Evolutionary conservation across 495 filamentous ascomycete genomes (phyloP).

Genomic region (Aspergillus funiculosus): DNA sequence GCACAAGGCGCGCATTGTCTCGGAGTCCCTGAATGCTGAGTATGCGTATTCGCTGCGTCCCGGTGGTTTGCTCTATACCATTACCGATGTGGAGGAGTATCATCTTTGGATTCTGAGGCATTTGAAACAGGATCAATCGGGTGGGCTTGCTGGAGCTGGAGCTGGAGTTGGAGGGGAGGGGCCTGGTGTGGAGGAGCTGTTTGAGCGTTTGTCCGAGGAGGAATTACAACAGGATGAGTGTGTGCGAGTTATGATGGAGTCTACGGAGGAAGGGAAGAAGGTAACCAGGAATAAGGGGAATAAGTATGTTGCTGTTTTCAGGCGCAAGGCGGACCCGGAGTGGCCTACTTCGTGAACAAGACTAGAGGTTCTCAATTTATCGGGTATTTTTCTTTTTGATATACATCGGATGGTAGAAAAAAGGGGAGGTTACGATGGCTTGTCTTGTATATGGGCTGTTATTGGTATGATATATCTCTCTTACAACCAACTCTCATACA

Average conservation of each 20-base stretch:
- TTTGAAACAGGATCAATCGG: constrained; percentile 48
- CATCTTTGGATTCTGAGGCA: constrained; percentile 87
- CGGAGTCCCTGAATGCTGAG: constrained; percentile 78
- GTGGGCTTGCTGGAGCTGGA: constrained; percentile 26
- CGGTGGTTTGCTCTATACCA: constrained; percentile 85
- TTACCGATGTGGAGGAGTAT: constrained; percentile 93
- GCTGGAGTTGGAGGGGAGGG: constrained; percentile 15
- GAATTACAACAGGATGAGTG: constrained; percentile 69
- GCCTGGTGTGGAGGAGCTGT: constrained; percentile 46
- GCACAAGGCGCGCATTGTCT: constrained; percentile 92
- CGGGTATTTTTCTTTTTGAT: neutral
- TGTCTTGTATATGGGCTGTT: too few species aligned
- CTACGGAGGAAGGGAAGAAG: constrained; percentile 97
- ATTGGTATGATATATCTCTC: too few species aligned
- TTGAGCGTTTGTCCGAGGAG: constrained; percentile 50
- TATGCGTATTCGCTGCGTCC: constrained; percentile 85
- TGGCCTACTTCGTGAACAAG: constrained; percentile 44
- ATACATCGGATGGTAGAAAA: too few species aligned
- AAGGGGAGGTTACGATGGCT: too few species aligned
- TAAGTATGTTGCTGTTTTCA: constrained; percentile 84
- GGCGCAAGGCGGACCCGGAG: constrained; percentile 70
- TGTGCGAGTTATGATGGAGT: constrained; percentile 71
- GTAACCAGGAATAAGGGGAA: constrained; percentile 81
- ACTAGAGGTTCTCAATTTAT: neutral
- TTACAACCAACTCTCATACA: too few species aligned